Evolutionary conservation across 2,329 filamentous ascomycete species (phyloP).

Genomic region (Magnaporthiopsis poae): DNA sequence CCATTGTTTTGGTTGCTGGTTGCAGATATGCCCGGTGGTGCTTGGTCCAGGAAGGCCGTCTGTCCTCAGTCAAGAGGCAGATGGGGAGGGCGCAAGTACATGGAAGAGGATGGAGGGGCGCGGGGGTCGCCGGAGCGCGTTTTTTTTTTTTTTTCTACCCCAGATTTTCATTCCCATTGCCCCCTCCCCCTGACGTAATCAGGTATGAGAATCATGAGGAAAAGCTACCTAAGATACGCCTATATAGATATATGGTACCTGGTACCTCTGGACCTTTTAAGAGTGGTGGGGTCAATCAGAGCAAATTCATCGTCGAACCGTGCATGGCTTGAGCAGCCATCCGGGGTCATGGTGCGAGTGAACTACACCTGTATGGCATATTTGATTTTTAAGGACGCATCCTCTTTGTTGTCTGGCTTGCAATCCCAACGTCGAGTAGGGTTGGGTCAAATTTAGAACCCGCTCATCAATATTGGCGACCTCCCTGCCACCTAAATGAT

Average conservation of each 20-base stretch:
- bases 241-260: background rate
- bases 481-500: too few species aligned
- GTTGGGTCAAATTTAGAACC: too few species aligned
- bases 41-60: background rate
- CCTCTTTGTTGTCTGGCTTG: too few species aligned
- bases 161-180: too few species aligned
- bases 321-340: background rate
- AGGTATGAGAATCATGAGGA: background rate
- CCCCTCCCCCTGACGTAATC: too few species aligned
- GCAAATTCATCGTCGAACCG: background rate
- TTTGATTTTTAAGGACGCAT: too few species aligned
- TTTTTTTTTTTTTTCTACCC: too few species aligned
- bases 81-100: background rate
- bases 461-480: too few species aligned
- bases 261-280: background rate
- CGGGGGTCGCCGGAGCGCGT: background rate
- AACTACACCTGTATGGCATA: too few species aligned
- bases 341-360: background rate
- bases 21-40: background rate
- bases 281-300: background rate
- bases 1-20: constrained; percentile 20
- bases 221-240: background rate
- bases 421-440: too few species aligned
- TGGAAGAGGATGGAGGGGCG: background rate
- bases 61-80: background rate